Percentiles rank a stretch among this genome's conserved stretches.
Conservation (phyloP, 768 basidiomycete genomes). For the Tephrocybe rancida region DNA sequence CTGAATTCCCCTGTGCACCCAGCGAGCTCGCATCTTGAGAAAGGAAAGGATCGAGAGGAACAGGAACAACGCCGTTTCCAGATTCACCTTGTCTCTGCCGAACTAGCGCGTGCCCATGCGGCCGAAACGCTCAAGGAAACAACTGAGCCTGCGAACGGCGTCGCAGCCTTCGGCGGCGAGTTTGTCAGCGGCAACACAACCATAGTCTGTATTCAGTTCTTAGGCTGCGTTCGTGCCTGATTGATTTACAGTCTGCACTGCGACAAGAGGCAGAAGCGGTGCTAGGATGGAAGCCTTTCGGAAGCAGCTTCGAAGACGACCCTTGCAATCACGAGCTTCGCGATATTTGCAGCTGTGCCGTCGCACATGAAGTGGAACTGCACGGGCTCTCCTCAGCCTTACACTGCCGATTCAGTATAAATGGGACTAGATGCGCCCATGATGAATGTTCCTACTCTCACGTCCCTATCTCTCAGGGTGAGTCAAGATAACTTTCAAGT, state of each 20-base stretch:
- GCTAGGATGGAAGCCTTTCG: constrained; percentile 13
- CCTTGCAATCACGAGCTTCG: constrained; percentile 13
- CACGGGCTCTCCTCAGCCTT: constrained; percentile 23
- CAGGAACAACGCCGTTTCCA: constrained; percentile 14
- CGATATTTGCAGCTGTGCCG: constrained; percentile 22
- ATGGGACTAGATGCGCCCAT: constrained; percentile 21
- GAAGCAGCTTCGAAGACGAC: constrained; percentile 11
- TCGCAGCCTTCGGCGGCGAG: constrained; percentile 22
- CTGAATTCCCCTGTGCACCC: not conserved
- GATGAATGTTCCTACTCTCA: constrained; percentile 28
- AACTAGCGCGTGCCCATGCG: constrained; percentile 19
- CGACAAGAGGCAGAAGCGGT: constrained; percentile 19
- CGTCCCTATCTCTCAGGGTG: constrained; percentile 10
- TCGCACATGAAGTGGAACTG: constrained; percentile 21
- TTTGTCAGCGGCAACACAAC: constrained; percentile 22
- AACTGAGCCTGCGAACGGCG: constrained; percentile 18
- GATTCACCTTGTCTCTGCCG: constrained; percentile 22
- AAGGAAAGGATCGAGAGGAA: not conserved
- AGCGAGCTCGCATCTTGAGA: not conserved
- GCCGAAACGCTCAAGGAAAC: constrained; percentile 13
- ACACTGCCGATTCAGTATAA: constrained; percentile 26
- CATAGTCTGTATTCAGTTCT: constrained; percentile 14
- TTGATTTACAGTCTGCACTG: constrained; percentile 17
- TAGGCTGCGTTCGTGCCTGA: not conserved
- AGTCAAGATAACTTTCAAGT: constrained; percentile 6